Evolutionary conservation across 169 alveolate species (phyloP), one percentile per base, ranked within the genome.

Genomic region (Plasmodium blacklocki): DNA sequence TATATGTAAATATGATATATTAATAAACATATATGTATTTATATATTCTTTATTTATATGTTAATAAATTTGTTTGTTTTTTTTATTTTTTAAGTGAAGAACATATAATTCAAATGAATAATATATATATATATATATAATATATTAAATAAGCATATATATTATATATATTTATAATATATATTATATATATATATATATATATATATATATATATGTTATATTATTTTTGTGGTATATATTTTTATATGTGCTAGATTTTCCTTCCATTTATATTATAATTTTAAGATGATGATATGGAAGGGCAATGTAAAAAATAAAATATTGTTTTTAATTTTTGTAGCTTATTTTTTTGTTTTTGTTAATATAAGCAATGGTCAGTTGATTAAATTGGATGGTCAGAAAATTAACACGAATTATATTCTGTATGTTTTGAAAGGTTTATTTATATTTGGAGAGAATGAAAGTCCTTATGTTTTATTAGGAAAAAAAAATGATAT

Each of bases 371-470:
- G 52, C 45, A 80, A 60, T 47, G 59, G 92, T 54, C 92, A 86
- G 50, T 86, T 86, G 66, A 86, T 86, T 60, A 70, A 62, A 72
- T 43, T 86, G 19, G 92, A 86, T 86, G 92, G 92, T 18, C 92
- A 86, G 56, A 70, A 86, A 71, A 86, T 71, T 29, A 86, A 72
- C 58, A 86, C 92, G 8, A 60, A 86, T 50, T 86, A 86, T 45
- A 86, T 86, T 50, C 92, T 86, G 21, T 86, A 86, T 54, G 92
- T 86, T 32, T 73, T 86, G 73, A 86, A 86, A 45, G 92, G 92
- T 3, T 64, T 86, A 39, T 86, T 59, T 66, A 72, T 72, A 86
- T 86, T 45, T 62, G 92, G 92, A 64, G 58, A 86, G 50, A 7
- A 86, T 86, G 92, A 86, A 56, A 29, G 45, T 8, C 92, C 92